Evolutionary conservation across 2,329 filamentous ascomycete species (phyloP), one percentile per base, ranked within the genome.

Genomic region (Pezicula rhizophila): DNA sequence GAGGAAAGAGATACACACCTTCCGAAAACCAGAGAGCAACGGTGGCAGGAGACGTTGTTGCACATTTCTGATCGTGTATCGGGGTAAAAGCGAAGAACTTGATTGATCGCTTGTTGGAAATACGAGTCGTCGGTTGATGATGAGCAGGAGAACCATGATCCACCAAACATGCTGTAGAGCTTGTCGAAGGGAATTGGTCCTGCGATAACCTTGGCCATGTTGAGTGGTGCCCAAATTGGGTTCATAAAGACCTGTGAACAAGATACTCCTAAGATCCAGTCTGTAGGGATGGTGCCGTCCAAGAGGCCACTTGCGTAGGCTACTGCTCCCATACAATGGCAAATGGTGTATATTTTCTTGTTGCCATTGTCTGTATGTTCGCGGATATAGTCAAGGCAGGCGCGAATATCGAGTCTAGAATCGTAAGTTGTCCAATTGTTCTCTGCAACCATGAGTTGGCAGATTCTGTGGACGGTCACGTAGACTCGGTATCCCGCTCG

Each of bases 191-290:
- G 58, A 2, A 80, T 55, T 0, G 76, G 76, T 1, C 60, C 58
- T 2, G 70, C 67, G 41, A 68, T 61, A 38, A 75, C 74, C 66
- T 84, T 84, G 56, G 75, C 68, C 64, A 74, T 70, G 66, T 84
- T 84, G 51, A 73, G 61, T 2, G 67, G 63, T 53, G 71, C 71
- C 75, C 79, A 84, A 41, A 78, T 69, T 1, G 80, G 78, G 63
- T 84, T 77, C 70, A 82, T 78, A 61, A 84, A 84, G 2, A 83
- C 79, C 57, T 84, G 79, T 33, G 75, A 79, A 60, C 72, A 76
- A 0, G 74, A 76, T 47, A 85, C 68, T 15, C 81, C 81, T 15
- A 68, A 64, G 56, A 85, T 71, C 78, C 79, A 84, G 37, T 62
- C 61, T 0, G 72, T 55, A 0, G 78, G 77, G 45, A 85, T 78